Conservation (phyloP, 139 green algal genomes). For the Tetraselmis striata region DNA sequence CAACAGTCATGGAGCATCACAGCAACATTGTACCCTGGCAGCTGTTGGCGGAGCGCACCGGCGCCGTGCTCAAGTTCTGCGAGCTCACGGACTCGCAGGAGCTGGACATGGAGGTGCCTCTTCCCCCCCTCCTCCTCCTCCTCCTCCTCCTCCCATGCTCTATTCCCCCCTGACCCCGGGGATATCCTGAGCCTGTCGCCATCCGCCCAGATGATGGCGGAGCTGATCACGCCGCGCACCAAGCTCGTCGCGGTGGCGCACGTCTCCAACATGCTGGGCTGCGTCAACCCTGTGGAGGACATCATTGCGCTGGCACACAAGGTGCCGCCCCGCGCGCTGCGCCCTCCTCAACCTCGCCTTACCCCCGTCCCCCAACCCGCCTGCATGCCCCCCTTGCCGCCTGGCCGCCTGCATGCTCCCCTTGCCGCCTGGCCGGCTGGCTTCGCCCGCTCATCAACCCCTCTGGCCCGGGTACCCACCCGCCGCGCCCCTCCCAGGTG, state of each 20-base stretch:
- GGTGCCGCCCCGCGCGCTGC: conserved; percentile 15
- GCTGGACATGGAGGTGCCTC: background rate
- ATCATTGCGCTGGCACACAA: conserved; percentile 51
- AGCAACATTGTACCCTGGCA: conserved; percentile 98
- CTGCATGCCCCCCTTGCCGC: too few species aligned
- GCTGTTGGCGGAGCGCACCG: conserved; percentile 74
- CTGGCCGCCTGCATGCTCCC: too few species aligned
- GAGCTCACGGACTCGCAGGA: conserved; percentile 30
- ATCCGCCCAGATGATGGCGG: conserved; percentile 45
- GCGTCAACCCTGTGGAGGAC: conserved; percentile 34
- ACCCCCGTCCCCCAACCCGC: too few species aligned
- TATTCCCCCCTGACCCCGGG: too few species aligned
- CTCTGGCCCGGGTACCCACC: too few species aligned
- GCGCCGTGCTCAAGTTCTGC: conserved; percentile 69
- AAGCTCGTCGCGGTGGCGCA: conserved; percentile 87
- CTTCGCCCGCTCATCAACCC: too few species aligned
- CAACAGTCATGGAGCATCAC: conserved; percentile 94
- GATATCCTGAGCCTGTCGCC: too few species aligned
- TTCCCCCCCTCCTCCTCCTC: background rate
- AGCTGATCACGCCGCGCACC: conserved; percentile 43
- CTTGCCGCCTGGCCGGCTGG: too few species aligned
- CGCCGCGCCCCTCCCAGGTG: conserved; percentile 22
- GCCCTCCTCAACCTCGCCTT: too few species aligned
- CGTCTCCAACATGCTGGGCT: conserved; percentile 91
- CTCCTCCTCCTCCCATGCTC: too few species aligned